phyloP scores from a whole-genome alignment of 148 eudicot genomes.

The Polygonum maritimum region DNA sequence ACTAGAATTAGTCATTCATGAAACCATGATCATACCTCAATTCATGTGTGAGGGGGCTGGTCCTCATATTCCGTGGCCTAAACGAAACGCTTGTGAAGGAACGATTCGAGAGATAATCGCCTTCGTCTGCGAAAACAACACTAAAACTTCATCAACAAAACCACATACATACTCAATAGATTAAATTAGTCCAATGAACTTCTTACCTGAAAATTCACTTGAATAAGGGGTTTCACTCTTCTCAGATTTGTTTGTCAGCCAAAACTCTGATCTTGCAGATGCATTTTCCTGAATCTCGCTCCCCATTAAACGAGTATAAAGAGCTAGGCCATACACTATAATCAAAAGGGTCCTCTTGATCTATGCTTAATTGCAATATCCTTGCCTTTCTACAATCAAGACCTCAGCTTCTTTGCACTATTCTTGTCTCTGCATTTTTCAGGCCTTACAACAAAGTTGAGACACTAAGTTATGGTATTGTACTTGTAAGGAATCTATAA shows the following conservation, averaged over 20 bases:
- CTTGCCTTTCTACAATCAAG: not conserved
- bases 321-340: not conserved
- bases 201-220: conserved; percentile 39
- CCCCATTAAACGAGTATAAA: not conserved
- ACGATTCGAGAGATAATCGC: conserved; percentile 28
- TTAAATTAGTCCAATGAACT: not conserved
- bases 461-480: not conserved
- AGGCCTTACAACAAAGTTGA: not conserved
- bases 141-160: not conserved
- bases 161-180: no score
- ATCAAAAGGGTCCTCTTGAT: not conserved
- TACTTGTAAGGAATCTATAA: no score
- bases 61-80: conserved; percentile 9
- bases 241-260: conserved; percentile 48
- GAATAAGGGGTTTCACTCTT: conserved; percentile 26
- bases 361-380: not conserved
- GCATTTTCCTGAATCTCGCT: conserved; percentile 18
- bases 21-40: conserved; percentile 34
- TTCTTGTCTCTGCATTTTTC: conserved; percentile 1
- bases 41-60: conserved; percentile 29
- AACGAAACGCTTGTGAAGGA: conserved; percentile 13
- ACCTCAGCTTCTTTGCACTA: not conserved
- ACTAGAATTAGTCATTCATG: not conserved
- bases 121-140: conserved; percentile 31
- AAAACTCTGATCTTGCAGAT: conserved; percentile 27